Evolutionary conservation across 371 early-diverging fungal genomes (phyloP).

Genomic region (Mucor lusitanicus): DNA sequence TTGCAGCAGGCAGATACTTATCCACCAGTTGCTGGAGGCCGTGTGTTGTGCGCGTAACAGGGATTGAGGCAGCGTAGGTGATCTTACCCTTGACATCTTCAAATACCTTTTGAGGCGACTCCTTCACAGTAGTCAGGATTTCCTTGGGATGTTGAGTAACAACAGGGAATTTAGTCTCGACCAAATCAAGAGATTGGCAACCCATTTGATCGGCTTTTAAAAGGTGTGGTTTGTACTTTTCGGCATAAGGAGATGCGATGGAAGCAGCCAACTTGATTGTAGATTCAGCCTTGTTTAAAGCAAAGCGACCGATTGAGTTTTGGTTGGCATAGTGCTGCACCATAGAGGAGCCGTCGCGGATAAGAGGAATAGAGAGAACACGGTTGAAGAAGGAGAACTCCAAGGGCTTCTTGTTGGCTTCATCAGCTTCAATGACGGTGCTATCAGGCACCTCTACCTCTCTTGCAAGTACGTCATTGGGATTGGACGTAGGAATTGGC

Average conservation of each 20-base stretch:
- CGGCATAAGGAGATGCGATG: constrained; percentile 49
- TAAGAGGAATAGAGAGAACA: constrained; percentile 59
- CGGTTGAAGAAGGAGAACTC: constrained; percentile 42
- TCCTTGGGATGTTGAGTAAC: constrained; percentile 53
- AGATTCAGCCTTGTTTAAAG: constrained; percentile 47
- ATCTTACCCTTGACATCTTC: constrained; percentile 16
- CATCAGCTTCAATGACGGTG: constrained; percentile 9
- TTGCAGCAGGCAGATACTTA: constrained; percentile 38
- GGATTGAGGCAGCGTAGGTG: constrained; percentile 3
- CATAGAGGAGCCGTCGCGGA: constrained; percentile 57
- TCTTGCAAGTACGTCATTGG: constrained; percentile 18
- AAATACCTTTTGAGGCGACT: constrained; percentile 31
- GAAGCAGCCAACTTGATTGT: constrained; percentile 47
- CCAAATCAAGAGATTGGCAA: constrained; percentile 60
- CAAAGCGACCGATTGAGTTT: constrained; percentile 57
- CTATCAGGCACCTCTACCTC: constrained; percentile 21
- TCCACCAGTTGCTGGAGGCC: constrained; percentile 32
- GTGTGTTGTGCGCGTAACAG: constrained; percentile 33
- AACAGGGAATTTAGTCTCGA: constrained; percentile 63
- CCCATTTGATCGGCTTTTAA: constrained; percentile 60
- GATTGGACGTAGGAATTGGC: constrained; percentile 18
- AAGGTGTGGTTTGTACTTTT: constrained; percentile 51
- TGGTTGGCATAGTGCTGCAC: constrained; percentile 57
- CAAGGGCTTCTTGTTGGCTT: constrained; percentile 21
- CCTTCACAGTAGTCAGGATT: constrained; percentile 35